Conservation (phyloP, 2,329 filamentous ascomycete genomes). For the Aspergillus fructus region DNA sequence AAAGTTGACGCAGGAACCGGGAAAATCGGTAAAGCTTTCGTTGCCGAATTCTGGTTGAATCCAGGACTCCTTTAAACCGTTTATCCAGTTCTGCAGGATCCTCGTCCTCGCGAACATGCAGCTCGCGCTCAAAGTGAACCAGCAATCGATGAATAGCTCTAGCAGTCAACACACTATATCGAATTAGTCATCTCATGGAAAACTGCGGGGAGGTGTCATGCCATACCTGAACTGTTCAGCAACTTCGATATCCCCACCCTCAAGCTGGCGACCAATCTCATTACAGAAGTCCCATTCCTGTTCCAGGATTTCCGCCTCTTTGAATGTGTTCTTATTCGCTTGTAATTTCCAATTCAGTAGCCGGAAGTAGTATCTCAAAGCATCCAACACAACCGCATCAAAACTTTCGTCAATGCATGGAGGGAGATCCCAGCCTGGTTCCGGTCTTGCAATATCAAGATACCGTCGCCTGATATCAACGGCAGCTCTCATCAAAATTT, state of each 20-base stretch:
- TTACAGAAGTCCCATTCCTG: conserved; percentile 99
- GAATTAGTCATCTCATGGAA: conserved; percentile 25
- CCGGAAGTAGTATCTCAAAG: conserved; percentile 96
- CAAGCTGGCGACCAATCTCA: conserved; percentile 84
- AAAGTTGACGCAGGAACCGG: conserved; percentile 83
- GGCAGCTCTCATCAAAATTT: conserved; percentile 85
- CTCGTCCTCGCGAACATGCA: conserved; percentile 81
- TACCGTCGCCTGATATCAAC: conserved; percentile 92
- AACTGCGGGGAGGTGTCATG: background rate
- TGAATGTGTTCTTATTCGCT: conserved; percentile 98
- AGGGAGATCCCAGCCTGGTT: conserved; percentile 91
- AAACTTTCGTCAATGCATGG: conserved; percentile 97
- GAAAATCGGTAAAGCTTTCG: conserved; percentile 96
- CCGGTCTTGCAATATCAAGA: conserved; percentile 75
- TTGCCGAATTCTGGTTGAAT: conserved; percentile 93
- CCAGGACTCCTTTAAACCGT: conserved; percentile 90
- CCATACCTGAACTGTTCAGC: conserved; percentile 85
- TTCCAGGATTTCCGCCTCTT: conserved; percentile 94
- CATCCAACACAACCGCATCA: conserved; percentile 85
- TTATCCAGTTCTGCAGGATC: conserved; percentile 88
- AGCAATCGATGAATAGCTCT: conserved; percentile 88
- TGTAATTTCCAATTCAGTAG: conserved; percentile 98
- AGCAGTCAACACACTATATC: conserved; percentile 71
- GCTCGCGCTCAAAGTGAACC: conserved; percentile 85
- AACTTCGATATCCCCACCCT: conserved; percentile 92